A percentile compares a stretch with the other conserved stretches of the same genome.
Conservation (phyloP, 2,329 filamentous ascomycete genomes). For the Pleoardoris graminearum region DNA sequence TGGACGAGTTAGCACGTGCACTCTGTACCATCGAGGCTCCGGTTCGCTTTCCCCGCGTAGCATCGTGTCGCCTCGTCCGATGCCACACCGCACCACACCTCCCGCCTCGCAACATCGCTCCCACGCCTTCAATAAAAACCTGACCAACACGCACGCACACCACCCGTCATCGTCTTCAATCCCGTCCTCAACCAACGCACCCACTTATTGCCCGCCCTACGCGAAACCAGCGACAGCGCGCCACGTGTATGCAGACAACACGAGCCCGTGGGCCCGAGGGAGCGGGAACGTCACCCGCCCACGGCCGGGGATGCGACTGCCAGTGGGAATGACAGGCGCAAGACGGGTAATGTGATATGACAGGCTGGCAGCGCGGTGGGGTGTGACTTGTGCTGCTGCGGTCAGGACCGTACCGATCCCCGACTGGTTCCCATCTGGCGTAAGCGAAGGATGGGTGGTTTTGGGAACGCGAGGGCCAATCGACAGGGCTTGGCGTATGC, state of each 20-base stretch:
- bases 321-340: slow-evolving; percentile 27
- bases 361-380: slow-evolving; percentile 14
- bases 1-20: slow-evolving; percentile 36
- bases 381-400: slow-evolving; percentile 41
- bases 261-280: slow-evolving; percentile 17
- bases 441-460: slow-evolving; percentile 36
- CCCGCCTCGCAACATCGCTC: neutral
- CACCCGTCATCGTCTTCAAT: slow-evolving; percentile 14
- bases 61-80: neutral
- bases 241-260: slow-evolving; percentile 42
- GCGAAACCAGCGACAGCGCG: slow-evolving; percentile 37
- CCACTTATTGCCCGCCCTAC: slow-evolving; percentile 24
- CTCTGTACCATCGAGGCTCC: slow-evolving; percentile 2
- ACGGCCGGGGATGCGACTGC: neutral
- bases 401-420: slow-evolving; percentile 32
- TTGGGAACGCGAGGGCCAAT: slow-evolving; percentile 31
- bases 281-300: slow-evolving; percentile 11
- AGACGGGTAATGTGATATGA: slow-evolving; percentile 25
- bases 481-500: slow-evolving; percentile 34
- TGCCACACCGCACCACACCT: neutral
- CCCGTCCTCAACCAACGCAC: slow-evolving; percentile 20
- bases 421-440: neutral
- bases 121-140: slow-evolving; percentile 1
- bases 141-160: neutral
- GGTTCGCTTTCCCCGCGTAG: neutral